These are phyloP conservation scores for Nakaseomyces delphensis DNA, from an alignment of 1,139 yeast species.

Conservation along the genomic window DNA sequence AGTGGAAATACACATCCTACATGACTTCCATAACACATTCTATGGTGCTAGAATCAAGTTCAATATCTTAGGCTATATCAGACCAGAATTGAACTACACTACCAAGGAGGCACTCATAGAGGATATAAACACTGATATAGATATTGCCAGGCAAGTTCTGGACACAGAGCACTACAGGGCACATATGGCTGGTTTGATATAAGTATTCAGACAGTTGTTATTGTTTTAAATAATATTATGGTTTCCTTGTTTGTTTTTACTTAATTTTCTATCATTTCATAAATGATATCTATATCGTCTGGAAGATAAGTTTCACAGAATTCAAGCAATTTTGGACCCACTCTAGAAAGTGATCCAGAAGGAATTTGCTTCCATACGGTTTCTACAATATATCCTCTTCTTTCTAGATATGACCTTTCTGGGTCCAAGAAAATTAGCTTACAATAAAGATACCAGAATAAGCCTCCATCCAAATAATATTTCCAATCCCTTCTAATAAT, in stretches of 20 bases:
- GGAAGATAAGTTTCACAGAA: conserved; percentile 26
- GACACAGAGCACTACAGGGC: conserved; percentile 10
- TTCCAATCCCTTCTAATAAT: conserved; percentile 15
- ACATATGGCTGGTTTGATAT: conserved; percentile 8
- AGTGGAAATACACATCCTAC: conserved; percentile 81
- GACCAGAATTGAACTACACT: conserved; percentile 86
- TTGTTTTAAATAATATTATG: too few relatives aligned
- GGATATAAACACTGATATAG: conserved; percentile 76
- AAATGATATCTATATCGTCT: conserved; percentile 23
- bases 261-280: conserved; percentile 8
- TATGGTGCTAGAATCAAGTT: conserved; percentile 74
- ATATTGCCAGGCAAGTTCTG: conserved; percentile 50
- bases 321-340: conserved; percentile 10
- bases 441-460: conserved; percentile 26
- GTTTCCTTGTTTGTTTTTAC: neutral
- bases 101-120: conserved; percentile 77
- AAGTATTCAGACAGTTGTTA: too few relatives aligned
- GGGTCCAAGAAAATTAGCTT: conserved; percentile 23
- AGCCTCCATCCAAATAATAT: conserved; percentile 16
- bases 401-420: conserved; percentile 22
- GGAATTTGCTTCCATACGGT: conserved; percentile 18
- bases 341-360: conserved; percentile 9
- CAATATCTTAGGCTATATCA: conserved; percentile 72
- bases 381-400: conserved; percentile 19
- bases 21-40: conserved; percentile 56